Percentiles rank a stretch among this genome's conserved stretches.
phyloP scores from a whole-genome alignment of 2,329 filamentous ascomycete genomes.

The Helminthosporium solani region DNA sequence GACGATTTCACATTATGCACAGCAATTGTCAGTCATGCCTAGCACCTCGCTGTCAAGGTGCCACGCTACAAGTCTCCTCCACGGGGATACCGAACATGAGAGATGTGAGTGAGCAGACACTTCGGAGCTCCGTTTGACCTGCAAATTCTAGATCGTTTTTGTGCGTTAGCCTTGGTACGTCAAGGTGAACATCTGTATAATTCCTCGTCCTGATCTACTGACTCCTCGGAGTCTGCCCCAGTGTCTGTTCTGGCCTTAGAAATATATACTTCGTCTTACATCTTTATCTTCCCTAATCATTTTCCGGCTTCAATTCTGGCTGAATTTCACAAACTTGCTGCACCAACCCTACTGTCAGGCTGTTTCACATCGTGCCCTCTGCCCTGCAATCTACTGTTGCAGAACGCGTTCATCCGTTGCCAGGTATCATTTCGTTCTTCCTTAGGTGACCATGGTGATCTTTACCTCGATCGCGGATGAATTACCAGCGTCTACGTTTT shows the following conservation, averaged over 20 bases:
- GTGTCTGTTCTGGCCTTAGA: conserved; percentile 23
- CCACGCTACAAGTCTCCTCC: background rate
- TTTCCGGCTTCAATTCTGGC: background rate
- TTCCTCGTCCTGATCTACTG: conserved; percentile 19
- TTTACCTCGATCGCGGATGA: background rate
- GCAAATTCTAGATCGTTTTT: background rate
- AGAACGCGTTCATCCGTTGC: background rate
- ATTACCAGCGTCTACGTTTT: background rate
- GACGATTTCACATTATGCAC: conserved; percentile 9
- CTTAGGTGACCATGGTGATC: background rate
- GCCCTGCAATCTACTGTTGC: background rate
- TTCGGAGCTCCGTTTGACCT: conserved; percentile 9
- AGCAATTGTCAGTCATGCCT: conserved; percentile 11
- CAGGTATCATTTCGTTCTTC: background rate
- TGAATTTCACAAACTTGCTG: background rate
- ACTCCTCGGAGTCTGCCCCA: conserved; percentile 22
- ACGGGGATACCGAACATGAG: conserved; percentile 20
- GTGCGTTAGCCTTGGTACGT: conserved; percentile 2
- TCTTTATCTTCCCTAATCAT: background rate
- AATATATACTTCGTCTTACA: conserved; percentile 23
- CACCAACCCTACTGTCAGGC: no score
- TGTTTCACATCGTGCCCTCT: background rate
- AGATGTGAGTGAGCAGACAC: conserved; percentile 15
- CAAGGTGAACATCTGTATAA: conserved; percentile 34
- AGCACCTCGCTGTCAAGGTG: conserved; percentile 3